Evolutionary conservation across 2,329 filamentous ascomycete species (phyloP), one percentile per base, ranked within the genome.

Genomic region (Aspergillus unguis): DNA sequence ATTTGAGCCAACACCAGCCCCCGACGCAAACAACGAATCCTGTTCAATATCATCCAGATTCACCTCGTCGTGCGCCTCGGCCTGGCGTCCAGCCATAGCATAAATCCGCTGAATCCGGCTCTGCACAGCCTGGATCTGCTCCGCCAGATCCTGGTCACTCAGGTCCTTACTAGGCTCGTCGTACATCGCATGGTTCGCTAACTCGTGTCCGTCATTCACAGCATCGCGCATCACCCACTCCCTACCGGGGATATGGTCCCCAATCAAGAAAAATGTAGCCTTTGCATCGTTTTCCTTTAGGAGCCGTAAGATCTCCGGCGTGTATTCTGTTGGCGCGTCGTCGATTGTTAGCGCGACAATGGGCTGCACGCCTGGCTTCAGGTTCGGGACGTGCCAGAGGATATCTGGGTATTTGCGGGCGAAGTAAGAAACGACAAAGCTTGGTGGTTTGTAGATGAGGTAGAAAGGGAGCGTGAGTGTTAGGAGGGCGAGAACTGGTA

Each of bases 221-320:
- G 88, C 74, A 36, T 81, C 75, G 40, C 77, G 71, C 31, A 90
- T 75, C 3, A 79, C 70, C 5, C 75, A 72, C 64, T 85, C 79
- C 3, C 75, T 70, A 1, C 80, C 82, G 0, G 75, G 60, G 7
- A 90, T 84, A 73, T 96, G 90, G 2, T 80, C 80, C 6, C 91
- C 91, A 62, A 96, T 95, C 31, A 95, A 80, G 70, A 96, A 96
- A 69, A 95, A 94, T 0, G 91, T 96, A 0, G 91, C 91, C 23
- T 78, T 82, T 10, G 86, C 89, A 52, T 80, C 78, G 64, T 90
- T 79, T 26, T 77, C 76, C 48, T 77, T 75, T n/a, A 96, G 77
- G 0, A 89, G 73, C 40, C 83, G 73, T 50, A 91, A 74, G 54
- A 96, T 91, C 51, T 85, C 82, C 41, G 71, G 65, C 2, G 91